phyloP scores from a whole-genome alignment of 306 rosid species.

The Cyamopsis tetragonoloba region DNA sequence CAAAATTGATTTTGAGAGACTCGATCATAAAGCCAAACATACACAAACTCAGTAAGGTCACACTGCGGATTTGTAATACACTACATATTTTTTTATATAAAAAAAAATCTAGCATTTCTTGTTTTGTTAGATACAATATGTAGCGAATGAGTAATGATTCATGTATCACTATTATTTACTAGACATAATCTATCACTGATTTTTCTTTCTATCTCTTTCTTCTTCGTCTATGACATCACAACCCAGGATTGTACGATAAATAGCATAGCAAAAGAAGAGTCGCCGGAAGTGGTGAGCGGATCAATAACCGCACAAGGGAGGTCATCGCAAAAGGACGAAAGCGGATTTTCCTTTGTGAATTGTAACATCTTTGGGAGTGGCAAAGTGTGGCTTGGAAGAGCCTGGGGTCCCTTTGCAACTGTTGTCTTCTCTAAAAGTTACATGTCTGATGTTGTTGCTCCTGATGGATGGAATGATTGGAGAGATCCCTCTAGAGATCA shows the following conservation, averaged over 20 bases:
- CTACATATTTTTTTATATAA: too few species aligned
- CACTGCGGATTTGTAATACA: too few species aligned
- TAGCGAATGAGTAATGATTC: too few species aligned
- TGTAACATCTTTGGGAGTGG: conserved; percentile 71
- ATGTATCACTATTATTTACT: too few species aligned
- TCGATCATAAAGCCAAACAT: too few species aligned
- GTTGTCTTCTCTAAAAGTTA: conserved; percentile 55
- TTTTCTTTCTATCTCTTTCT: too few species aligned
- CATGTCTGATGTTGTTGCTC: conserved; percentile 61
- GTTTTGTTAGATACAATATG: too few species aligned
- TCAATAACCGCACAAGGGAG: conserved; percentile 78
- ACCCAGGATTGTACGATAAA: conserved; percentile 58
- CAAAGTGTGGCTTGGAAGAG: conserved; percentile 83
- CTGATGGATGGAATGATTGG: conserved; percentile 83
- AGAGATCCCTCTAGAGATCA: conserved; percentile 58
- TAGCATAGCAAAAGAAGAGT: conserved; percentile 47
- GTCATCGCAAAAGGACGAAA: conserved; percentile 39
- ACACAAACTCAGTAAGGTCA: too few species aligned
- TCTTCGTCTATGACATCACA: too few species aligned
- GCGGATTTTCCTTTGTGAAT: conserved; percentile 76
- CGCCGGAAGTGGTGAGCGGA: conserved; percentile 43
- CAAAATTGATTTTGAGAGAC: too few species aligned
- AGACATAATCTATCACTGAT: too few species aligned
- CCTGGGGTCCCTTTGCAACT: conserved; percentile 70
- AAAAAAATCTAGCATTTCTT: too few species aligned